These are phyloP conservation scores for Orbilia javanica DNA, from an alignment of 2,329 filamentous ascomycete genomes.

Conservation along the genomic window DNA sequence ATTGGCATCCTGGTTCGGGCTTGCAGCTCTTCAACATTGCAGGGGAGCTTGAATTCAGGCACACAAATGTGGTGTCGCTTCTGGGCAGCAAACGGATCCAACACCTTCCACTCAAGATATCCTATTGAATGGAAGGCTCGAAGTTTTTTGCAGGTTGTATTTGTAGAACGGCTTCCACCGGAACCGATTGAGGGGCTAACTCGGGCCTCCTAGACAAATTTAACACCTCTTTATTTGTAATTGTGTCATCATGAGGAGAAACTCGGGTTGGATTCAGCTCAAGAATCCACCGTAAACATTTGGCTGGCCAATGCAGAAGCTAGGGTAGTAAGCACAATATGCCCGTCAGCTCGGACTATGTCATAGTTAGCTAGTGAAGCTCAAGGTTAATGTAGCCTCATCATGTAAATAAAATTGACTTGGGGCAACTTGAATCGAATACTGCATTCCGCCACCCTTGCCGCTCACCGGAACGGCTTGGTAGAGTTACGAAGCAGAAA, in stretches of 20 bases:
- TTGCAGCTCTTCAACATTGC: constrained; percentile 24
- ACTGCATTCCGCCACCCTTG: constrained; percentile 49
- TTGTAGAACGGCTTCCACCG: constrained; percentile 43
- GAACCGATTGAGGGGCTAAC: constrained; percentile 31
- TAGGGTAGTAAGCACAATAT: constrained; percentile 40
- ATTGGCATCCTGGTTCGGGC: constrained; percentile 21
- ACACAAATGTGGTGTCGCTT: constrained; percentile 25
- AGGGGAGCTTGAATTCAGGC: constrained; percentile 22
- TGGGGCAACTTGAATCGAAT: constrained; percentile 50
- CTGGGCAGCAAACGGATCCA: neutral
- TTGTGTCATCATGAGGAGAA: constrained; percentile 40
- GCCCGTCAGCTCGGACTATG: constrained; percentile 37
- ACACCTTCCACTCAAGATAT: constrained; percentile 39
- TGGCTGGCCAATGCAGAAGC: constrained; percentile 37
- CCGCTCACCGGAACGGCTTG: constrained; percentile 48
- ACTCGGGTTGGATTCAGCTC: constrained; percentile 21
- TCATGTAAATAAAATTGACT: constrained; percentile 57
- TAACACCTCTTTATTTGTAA: constrained; percentile 50
- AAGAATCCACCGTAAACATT: constrained; percentile 23
- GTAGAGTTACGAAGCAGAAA: constrained; percentile 20
- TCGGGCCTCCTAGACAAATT: neutral
- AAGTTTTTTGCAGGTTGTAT: constrained; percentile 9
- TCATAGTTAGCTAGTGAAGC: constrained; percentile 48
- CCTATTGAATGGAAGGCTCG: constrained; percentile 34
- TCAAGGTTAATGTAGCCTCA: constrained; percentile 36